Evolutionary conservation across 2,329 filamentous ascomycete genomes (phyloP).

Genomic region (Aspergillus latus): DNA sequence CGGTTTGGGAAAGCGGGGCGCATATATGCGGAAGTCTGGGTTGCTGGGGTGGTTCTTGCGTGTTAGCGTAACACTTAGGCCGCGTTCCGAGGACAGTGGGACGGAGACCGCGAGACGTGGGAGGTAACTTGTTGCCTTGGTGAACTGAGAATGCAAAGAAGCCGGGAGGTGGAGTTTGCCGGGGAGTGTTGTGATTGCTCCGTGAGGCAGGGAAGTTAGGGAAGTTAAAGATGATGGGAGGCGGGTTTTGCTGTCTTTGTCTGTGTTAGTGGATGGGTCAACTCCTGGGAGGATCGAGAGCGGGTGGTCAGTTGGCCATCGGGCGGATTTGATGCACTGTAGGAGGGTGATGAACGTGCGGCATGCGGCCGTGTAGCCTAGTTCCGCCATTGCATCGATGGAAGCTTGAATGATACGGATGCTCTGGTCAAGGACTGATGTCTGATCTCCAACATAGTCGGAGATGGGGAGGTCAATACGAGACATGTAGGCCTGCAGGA

Average conservation of each 20-base stretch:
- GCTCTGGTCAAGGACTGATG: constrained; percentile 83
- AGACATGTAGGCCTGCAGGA: constrained; percentile 93
- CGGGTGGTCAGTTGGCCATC: constrained; percentile 82
- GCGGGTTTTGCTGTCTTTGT: constrained; percentile 1
- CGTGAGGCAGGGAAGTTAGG: constrained; percentile 31
- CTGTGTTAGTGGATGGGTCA: constrained; percentile 27
- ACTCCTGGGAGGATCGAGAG: constrained; percentile 78
- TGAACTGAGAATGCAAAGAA: constrained; percentile 35
- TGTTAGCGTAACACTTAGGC: constrained; percentile 57
- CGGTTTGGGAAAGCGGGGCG: constrained; percentile 87
- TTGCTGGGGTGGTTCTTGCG: constrained; percentile 67
- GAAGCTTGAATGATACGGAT: constrained; percentile 96
- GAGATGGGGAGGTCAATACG: constrained; percentile 89
- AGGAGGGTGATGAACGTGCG: constrained; percentile 80
- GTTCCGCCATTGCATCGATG: constrained; percentile 88
- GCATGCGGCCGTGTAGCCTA: constrained; percentile 77
- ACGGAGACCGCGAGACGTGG: constrained; percentile 68
- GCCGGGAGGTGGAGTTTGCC: constrained; percentile 31
- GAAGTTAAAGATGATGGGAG: constrained; percentile 34
- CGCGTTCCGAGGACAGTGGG: constrained; percentile 60
- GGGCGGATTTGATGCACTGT: constrained; percentile 87
- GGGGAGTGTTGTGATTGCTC: constrained; percentile 27
- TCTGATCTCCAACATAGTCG: constrained; percentile 95
- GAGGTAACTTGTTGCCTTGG: constrained; percentile 63
- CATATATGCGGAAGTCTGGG: constrained; percentile 73